Percentiles rank a stretch among this genome's conserved stretches.
Conservation (phyloP, 176 grass and related monocot species). For the Melocanna baccifera region DNA sequence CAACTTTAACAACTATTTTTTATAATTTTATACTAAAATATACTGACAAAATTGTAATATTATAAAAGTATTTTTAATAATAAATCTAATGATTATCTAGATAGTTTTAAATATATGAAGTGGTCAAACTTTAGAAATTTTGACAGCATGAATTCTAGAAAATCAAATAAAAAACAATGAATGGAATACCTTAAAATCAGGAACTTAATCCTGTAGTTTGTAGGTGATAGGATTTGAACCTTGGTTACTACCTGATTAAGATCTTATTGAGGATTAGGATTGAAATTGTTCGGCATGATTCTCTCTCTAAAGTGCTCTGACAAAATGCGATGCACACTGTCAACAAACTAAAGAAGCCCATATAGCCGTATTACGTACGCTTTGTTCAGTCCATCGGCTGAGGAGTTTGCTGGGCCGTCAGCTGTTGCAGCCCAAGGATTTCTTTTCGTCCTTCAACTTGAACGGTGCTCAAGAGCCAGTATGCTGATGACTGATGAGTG, state of each 20-base stretch:
- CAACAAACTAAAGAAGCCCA: background rate
- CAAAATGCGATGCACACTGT: background rate
- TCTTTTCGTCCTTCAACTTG: background rate
- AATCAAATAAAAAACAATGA: no score
- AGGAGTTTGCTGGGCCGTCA: background rate
- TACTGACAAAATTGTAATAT: no score
- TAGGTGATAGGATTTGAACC: background rate
- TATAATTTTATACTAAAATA: no score
- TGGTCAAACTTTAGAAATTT: no score
- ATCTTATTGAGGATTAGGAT: background rate
- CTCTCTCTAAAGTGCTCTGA: background rate
- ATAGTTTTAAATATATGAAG: no score
- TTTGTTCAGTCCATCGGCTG: background rate
- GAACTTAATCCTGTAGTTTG: background rate
- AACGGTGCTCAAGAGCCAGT: background rate
- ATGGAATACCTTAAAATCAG: background rate
- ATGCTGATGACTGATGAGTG: background rate
- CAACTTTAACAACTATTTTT: no score
- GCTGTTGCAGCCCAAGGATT: background rate
- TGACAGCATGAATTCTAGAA: no score
- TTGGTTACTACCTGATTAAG: background rate
- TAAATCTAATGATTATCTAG: no score
- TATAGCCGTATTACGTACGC: background rate
- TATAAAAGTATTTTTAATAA: no score
- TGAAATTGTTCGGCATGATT: background rate